Evolutionary conservation across 1,139 yeast species (phyloP).

Genomic region (Candida sojae): DNA sequence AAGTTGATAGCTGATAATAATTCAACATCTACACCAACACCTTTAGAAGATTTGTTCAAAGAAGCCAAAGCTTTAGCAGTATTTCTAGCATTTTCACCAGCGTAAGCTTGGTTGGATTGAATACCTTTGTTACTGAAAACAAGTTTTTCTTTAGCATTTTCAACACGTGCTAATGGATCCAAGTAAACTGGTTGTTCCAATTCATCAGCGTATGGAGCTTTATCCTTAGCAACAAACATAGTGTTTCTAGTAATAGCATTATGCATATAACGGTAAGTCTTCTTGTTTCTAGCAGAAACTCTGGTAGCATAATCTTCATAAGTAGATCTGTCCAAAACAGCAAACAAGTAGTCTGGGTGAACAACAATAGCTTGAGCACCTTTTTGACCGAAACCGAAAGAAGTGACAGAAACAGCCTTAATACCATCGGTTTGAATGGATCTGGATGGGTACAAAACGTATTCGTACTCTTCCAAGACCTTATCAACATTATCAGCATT

Average conservation of each 20-base stretch:
- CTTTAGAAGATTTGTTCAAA: constrained; percentile 54
- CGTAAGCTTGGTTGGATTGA: constrained; percentile 36
- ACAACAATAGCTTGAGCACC: constrained; percentile 95
- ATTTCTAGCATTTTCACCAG: constrained; percentile 38
- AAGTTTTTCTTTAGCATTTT: constrained; percentile 49
- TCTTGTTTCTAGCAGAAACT: constrained; percentile 81
- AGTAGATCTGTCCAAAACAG: constrained; percentile 69
- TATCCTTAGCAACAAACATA: constrained; percentile 89
- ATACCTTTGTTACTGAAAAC: constrained; percentile 47
- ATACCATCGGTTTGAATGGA: constrained; percentile 93
- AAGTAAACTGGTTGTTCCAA: constrained; percentile 88
- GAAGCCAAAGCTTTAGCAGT: constrained; percentile 53
- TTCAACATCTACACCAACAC: constrained; percentile 98
- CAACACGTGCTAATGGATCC: constrained; percentile 92
- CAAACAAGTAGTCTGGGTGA: constrained; percentile 91
- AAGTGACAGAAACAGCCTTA: constrained; percentile 94
- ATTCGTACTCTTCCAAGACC: constrained; percentile 76
- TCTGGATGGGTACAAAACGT: constrained; percentile 92
- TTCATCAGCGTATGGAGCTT: constrained; percentile 88
- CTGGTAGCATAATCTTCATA: constrained; percentile 70
- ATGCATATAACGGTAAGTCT: constrained; percentile 94
- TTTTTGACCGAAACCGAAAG: constrained; percentile 99
- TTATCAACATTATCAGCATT: constrained; percentile 96
- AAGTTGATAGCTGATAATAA: constrained; percentile 77
- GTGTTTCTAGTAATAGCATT: constrained; percentile 90